A percentile compares a stretch with the other conserved stretches of the same genome.
phyloP scores from a whole-genome alignment of 1,284 basidiomycete genomes.

The Cronartium quercuum region DNA sequence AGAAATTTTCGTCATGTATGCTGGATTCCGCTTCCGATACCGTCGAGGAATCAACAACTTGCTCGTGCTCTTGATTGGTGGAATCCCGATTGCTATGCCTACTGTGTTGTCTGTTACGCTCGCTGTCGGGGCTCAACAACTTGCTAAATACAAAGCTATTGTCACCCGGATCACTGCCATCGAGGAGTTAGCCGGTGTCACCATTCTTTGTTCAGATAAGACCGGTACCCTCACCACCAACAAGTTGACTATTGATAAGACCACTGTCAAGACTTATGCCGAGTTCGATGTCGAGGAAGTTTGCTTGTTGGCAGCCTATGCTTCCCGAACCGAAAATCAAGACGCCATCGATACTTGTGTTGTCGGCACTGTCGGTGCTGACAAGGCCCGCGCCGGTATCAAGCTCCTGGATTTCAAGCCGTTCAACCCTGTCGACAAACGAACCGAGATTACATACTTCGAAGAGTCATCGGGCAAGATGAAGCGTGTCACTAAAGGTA shows the following conservation, averaged over 20 bases:
- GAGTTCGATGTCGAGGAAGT: conserved; percentile 82
- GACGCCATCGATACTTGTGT: conserved; percentile 91
- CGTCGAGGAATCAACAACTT: conserved; percentile 93
- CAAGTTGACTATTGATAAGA: conserved; percentile 94
- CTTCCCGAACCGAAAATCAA: conserved; percentile 96
- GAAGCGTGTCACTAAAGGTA: conserved; percentile 98
- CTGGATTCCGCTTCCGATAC: conserved; percentile 78
- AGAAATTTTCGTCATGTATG: conserved; percentile 73
- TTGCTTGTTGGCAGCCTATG: conserved; percentile 86
- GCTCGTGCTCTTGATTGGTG: conserved; percentile 93
- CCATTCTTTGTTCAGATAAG: conserved; percentile 59
- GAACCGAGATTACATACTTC: conserved; percentile 95
- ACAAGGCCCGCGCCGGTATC: conserved; percentile 76
- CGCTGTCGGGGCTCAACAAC: conserved; percentile 93
- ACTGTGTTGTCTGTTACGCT: conserved; percentile 93
- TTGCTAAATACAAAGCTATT: conserved; percentile 97
- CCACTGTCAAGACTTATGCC: conserved; percentile 85
- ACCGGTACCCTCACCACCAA: conserved; percentile 70
- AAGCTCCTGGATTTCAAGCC: conserved; percentile 97
- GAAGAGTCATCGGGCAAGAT: conserved; percentile 88
- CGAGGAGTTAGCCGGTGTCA: conserved; percentile 92
- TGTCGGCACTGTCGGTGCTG: conserved; percentile 53
- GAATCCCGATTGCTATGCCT: conserved; percentile 96
- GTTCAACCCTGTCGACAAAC: conserved; percentile 98
- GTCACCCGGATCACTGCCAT: conserved; percentile 98